phyloP scores from a whole-genome alignment of 73 alveolate species.

The Symbiodinium natans region DNA sequence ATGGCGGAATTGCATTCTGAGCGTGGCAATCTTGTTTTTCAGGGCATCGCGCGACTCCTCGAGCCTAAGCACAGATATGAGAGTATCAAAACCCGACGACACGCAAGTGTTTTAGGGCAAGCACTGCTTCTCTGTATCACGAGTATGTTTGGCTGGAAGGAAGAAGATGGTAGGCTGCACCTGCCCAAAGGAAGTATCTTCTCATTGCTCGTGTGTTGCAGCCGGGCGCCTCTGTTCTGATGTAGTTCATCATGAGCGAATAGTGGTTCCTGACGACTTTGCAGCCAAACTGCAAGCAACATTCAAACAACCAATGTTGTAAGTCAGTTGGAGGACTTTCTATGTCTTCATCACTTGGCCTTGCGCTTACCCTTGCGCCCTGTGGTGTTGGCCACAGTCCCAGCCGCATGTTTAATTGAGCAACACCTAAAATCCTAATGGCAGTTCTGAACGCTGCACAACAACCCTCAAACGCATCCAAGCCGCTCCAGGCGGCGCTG shows the following conservation, averaged over 20 bases:
- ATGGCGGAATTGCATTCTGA: slow-evolving; percentile 40
- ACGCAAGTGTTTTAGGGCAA: neutral
- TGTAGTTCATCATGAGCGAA: slow-evolving; percentile 88
- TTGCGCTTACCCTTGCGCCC: no score
- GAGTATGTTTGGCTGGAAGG: slow-evolving; percentile 75
- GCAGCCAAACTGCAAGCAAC: no score
- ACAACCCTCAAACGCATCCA: neutral
- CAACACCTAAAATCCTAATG: neutral
- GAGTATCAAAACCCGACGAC: neutral
- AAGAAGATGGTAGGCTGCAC: slow-evolving; percentile 71
- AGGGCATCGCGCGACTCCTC: slow-evolving; percentile 43
- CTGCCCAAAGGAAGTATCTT: neutral
- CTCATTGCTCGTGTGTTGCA: neutral
- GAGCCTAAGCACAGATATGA: neutral
- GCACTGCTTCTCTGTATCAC: slow-evolving; percentile 85
- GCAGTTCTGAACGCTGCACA: neutral
- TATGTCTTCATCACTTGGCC: no score
- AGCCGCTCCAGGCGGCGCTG: slow-evolving; percentile 59
- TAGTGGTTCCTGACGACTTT: slow-evolving; percentile 83
- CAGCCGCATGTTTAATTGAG: neutral
- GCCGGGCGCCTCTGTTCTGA: slow-evolving; percentile 47
- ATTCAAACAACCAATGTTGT: no score
- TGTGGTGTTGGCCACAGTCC: neutral
- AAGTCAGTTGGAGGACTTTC: neutral
- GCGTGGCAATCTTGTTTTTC: slow-evolving; percentile 53